Percentiles rank a stretch among this genome's conserved stretches.
Conservation (phyloP, 2,329 filamentous ascomycete genomes). For the Gaeumannomyces sp. region DNA sequence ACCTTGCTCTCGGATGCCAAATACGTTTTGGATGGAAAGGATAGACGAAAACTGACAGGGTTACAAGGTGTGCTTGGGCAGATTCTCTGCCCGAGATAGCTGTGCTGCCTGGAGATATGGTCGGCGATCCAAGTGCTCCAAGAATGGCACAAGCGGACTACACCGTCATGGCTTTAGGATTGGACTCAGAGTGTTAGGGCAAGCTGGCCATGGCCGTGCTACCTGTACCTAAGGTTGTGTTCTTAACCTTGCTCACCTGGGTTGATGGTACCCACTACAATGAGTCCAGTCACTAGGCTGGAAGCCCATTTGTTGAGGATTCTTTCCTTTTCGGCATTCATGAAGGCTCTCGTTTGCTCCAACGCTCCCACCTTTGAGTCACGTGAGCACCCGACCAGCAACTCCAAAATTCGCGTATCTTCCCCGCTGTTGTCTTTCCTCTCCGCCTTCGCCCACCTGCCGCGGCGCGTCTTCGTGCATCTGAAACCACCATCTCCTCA, state of each 20-base stretch:
- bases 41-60: slow-evolving; percentile 30
- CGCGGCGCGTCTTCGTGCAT: not conserved
- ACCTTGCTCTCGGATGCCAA: slow-evolving; percentile 68
- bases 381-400: not conserved
- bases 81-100: slow-evolving; percentile 74
- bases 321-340: no score
- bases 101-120: slow-evolving; percentile 89
- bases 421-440: not conserved
- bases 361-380: slow-evolving; percentile 68
- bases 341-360: slow-evolving; percentile 36
- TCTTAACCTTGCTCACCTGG: no score
- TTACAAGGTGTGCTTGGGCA: slow-evolving; percentile 77
- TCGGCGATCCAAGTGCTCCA: slow-evolving; percentile 60
- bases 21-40: slow-evolving; percentile 56
- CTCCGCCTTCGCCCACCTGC: no score
- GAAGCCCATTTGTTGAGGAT: no score
- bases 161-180: no score
- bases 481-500: not conserved
- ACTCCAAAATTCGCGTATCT: not conserved
- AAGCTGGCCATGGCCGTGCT: no score
- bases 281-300: no score
- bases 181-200: no score
- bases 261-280: no score
- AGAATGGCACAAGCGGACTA: slow-evolving; percentile 57
- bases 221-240: no score